A percentile compares a stretch with the other conserved stretches of the same genome.
Conservation (phyloP, 768 basidiomycete species). For the Lactarius hengduanensis region DNA sequence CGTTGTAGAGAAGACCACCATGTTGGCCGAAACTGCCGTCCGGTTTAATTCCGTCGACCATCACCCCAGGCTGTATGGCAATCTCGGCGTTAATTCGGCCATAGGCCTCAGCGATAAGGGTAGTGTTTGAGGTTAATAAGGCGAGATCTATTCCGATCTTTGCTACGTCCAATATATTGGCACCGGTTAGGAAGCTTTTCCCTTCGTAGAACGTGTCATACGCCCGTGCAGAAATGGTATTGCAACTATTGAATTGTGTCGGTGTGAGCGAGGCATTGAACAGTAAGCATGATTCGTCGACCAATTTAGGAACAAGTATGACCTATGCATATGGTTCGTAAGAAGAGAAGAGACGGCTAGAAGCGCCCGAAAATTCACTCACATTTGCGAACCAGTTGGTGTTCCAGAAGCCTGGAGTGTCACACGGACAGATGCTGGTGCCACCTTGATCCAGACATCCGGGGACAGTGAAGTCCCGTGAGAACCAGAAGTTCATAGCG, state of each 20-base stretch:
- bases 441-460: constrained; percentile 35
- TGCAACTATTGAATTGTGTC: constrained; percentile 19
- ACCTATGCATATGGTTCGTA: constrained; percentile 16
- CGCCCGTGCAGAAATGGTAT: constrained; percentile 22
- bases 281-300: constrained; percentile 26
- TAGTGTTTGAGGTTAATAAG: constrained; percentile 36
- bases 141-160: constrained; percentile 35
- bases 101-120: constrained; percentile 51
- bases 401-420: constrained; percentile 32
- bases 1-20: constrained; percentile 58
- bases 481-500: constrained; percentile 37
- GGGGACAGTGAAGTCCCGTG: constrained; percentile 32
- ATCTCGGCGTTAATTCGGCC: constrained; percentile 52
- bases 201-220: constrained; percentile 27
- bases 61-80: constrained; percentile 44
- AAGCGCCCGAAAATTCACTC: not conserved
- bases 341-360: not conserved
- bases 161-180: constrained; percentile 65
- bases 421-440: constrained; percentile 33
- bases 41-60: constrained; percentile 57
- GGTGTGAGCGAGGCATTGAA: constrained; percentile 25
- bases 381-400: constrained; percentile 30
- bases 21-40: constrained; percentile 53
- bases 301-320: constrained; percentile 26
- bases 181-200: constrained; percentile 53